Evolutionary conservation across 2,329 filamentous ascomycete genomes (phyloP).

Genomic region (Ustulina deusta): DNA sequence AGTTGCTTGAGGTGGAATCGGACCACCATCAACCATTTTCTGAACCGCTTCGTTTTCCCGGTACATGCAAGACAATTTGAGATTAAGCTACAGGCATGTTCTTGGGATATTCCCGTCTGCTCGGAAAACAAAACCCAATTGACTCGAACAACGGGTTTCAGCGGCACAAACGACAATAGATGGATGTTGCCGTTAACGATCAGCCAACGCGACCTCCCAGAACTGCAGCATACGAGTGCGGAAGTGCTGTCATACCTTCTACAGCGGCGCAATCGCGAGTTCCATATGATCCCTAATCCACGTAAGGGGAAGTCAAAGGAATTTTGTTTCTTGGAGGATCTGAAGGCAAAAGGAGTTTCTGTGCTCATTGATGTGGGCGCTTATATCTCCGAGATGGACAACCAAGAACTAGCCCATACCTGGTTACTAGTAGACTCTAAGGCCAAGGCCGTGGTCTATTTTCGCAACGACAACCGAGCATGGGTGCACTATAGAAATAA

Average conservation of each 20-base stretch:
- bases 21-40: slow-evolving; percentile 67
- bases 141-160: slow-evolving; percentile 66
- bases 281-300: slow-evolving; percentile 52
- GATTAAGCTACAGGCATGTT: slow-evolving; percentile 72
- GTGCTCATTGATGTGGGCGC: slow-evolving; percentile 74
- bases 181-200: slow-evolving; percentile 70
- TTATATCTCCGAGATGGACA: slow-evolving; percentile 72
- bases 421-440: slow-evolving; percentile 64
- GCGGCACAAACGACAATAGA: slow-evolving; percentile 75
- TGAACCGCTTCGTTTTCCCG: slow-evolving; percentile 74
- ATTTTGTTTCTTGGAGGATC: slow-evolving; percentile 55
- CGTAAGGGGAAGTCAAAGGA: slow-evolving; percentile 58
- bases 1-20: slow-evolving; percentile 59
- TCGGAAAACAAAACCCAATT: background rate
- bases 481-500: slow-evolving; percentile 56
- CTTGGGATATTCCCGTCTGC: slow-evolving; percentile 73
- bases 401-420: slow-evolving; percentile 58
- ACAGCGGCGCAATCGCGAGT: slow-evolving; percentile 61
- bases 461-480: slow-evolving; percentile 59
- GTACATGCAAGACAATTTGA: slow-evolving; percentile 72
- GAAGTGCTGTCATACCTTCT: slow-evolving; percentile 71
- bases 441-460: slow-evolving; percentile 65
- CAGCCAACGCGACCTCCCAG: slow-evolving; percentile 67
- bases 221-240: slow-evolving; percentile 70
- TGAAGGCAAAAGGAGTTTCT: slow-evolving; percentile 18